Base-by-base conservation (phyloP, 2,329 filamentous ascomycete genomes). In the Colletotrichum higginsianum region DNA sequence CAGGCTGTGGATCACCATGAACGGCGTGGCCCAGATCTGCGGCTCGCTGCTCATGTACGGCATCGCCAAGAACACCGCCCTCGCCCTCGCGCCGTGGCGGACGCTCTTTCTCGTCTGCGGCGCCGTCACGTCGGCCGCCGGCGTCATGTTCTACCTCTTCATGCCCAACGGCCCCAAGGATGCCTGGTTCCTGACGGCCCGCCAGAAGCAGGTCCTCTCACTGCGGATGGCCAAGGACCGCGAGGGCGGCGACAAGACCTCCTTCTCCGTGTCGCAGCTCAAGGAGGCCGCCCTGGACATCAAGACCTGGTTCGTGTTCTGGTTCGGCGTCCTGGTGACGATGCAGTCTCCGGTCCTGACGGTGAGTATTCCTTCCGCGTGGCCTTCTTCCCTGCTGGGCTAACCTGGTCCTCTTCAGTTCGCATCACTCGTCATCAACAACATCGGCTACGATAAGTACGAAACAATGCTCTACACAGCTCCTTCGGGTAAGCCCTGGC, bases 101-200 rank as follows among this genome's bases (percentile, higher is more conserved):
- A 77, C 80, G 0, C 76, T 88, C 47, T 88, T 88, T 75, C 77
- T 88, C 40, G 79, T 88, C 15, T 87, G 84, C 67, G 86, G 86
- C n/a, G 83, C 81, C 0, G 70, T 87, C 9, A 88, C 86, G 0
- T 74, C 80, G 2, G 76, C 78, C 1, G 78, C 80, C 9, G 86
- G 86, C 1, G 76, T 85, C 0, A 66, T 81, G 0, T 88, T 88
- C 76, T 84, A 82, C 67, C 73, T 85, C 30, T 69, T 83, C 58
- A 86, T 88, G 82, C 87, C 86, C 0, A 80, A 77, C 50, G 82
- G 83, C 0, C 85, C 86, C 0, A 79, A 79, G 2, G 80, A 82
- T 15, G 86, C 86, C 1, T 87, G 86, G 86, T 88, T 88, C 73
- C 77, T 88, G 2, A 84, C 75, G 4, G 74, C 78, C 0, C 77